A percentile compares a stretch with the other conserved stretches of the same genome.
These are phyloP conservation scores for Clarireedia sp. DNA, from an alignment of 2,329 filamentous ascomycete species.

Conservation along the genomic window DNA sequence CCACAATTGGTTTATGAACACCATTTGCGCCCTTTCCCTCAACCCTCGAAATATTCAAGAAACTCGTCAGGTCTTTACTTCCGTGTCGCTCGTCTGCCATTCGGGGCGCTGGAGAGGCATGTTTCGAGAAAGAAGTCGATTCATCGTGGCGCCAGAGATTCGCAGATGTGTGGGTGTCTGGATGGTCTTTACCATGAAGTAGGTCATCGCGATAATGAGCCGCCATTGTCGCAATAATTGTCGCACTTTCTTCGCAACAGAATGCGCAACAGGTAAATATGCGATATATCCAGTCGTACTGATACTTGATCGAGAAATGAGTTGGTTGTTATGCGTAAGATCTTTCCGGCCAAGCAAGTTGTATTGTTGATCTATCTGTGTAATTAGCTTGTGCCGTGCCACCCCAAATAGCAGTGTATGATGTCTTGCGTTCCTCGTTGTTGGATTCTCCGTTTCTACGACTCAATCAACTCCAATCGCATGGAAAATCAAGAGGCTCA, in stretches of 20 bases:
- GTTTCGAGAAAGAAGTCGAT: conserved; percentile 43
- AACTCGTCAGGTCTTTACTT: conserved; percentile 46
- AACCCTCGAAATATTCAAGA: conserved; percentile 47
- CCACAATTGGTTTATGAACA: conserved; percentile 40
- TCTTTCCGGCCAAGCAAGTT: background rate
- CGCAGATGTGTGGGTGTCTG: conserved; percentile 48
- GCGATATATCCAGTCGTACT: too few species aligned
- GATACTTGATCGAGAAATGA: too few species aligned
- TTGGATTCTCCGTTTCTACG: background rate
- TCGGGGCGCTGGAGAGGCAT: conserved; percentile 28
- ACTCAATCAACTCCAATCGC: too few species aligned
- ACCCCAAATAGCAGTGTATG: background rate
- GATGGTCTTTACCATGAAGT: conserved; percentile 21
- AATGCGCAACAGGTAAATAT: too few species aligned
- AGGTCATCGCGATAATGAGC: conserved; percentile 17
- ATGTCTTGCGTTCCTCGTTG: background rate
- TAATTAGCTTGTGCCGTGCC: background rate
- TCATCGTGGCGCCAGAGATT: conserved; percentile 58
- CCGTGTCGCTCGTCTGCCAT: conserved; percentile 35
- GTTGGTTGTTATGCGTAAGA: background rate
- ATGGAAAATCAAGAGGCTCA: too few species aligned
- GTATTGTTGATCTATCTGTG: background rate
- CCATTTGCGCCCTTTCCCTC: conserved; percentile 22
- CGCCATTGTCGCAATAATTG: conserved; percentile 18
- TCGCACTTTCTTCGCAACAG: background rate